These are phyloP conservation scores for Nicotiana otophora DNA, from an alignment of 257 asterid species.

Conservation along the genomic window DNA sequence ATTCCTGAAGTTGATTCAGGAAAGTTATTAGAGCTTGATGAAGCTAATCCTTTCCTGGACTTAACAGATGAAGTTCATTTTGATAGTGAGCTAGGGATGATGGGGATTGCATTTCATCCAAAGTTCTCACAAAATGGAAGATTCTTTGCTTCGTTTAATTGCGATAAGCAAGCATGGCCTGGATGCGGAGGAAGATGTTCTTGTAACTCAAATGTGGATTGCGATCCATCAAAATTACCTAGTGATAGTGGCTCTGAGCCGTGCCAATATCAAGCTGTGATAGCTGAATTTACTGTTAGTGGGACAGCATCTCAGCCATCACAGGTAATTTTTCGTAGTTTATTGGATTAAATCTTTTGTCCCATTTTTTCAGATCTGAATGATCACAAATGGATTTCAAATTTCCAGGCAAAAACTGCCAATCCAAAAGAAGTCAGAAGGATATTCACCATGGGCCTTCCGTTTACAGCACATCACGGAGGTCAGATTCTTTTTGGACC, in stretches of 20 bases:
- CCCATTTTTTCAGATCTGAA: neutral
- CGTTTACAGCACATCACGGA: conserved; percentile 66
- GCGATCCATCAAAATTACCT: conserved; percentile 60
- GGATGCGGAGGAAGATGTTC: conserved; percentile 82
- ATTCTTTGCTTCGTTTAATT: conserved; percentile 68
- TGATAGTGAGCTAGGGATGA: conserved; percentile 67
- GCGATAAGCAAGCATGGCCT: conserved; percentile 82
- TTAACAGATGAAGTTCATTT: conserved; percentile 65
- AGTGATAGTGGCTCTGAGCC: conserved; percentile 67
- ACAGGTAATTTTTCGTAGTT: conserved; percentile 28
- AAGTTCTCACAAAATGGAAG: conserved; percentile 61
- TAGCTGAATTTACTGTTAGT: conserved; percentile 68
- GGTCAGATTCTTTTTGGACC: conserved; percentile 98
- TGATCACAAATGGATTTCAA: neutral
- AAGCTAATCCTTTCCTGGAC: conserved; percentile 62
- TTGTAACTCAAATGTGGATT: conserved; percentile 60
- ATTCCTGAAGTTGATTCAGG: conserved; percentile 64
- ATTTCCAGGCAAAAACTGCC: conserved; percentile 56
- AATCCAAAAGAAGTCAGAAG: conserved; percentile 69
- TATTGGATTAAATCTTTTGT: neutral
- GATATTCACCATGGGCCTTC: conserved; percentile 92
- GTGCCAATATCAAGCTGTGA: conserved; percentile 69
- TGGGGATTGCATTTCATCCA: conserved; percentile 86
- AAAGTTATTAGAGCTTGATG: conserved; percentile 44
- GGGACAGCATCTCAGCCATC: conserved; percentile 51